Evolutionary conservation across 164 flowering plant genomes (phyloP).

Genomic region (Tinospora cordifolia): DNA sequence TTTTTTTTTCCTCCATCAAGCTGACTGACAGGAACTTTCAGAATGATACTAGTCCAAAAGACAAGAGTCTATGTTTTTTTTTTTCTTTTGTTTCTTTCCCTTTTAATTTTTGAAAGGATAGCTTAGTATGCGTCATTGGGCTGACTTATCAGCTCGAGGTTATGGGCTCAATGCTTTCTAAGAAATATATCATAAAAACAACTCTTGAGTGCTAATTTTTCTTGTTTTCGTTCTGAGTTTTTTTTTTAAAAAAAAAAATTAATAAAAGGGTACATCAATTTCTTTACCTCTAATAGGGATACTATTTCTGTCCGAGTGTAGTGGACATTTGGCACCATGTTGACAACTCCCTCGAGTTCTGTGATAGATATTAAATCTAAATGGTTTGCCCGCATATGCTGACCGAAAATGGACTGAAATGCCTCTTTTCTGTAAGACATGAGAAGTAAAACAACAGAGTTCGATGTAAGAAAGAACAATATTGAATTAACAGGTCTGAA

Average conservation of each 20-base stretch:
- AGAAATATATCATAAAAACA: too few relatives aligned
- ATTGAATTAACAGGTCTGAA: neutral
- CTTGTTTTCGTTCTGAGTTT: neutral
- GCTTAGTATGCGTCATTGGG: too few relatives aligned
- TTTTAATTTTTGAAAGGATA: too few relatives aligned
- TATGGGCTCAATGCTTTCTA: too few relatives aligned
- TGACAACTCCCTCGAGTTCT: constrained; percentile 65
- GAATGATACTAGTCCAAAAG: neutral
- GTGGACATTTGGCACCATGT: constrained; percentile 35
- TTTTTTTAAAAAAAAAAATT: too few relatives aligned
- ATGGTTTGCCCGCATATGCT: constrained; percentile 68
- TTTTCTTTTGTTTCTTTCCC: neutral
- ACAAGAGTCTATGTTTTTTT: neutral
- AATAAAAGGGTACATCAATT: neutral
- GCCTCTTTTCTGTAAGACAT: constrained; percentile 57
- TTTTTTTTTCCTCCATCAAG: neutral
- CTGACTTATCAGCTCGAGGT: too few relatives aligned
- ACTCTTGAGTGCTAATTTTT: too few relatives aligned
- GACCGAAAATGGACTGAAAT: constrained; percentile 57
- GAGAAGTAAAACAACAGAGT: neutral
- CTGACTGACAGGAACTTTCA: neutral
- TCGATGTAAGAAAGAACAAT: neutral
- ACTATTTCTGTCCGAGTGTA: constrained; percentile 59
- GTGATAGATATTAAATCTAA: constrained; percentile 56
- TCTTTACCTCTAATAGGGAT: constrained; percentile 56